Percentiles rank a stretch among this genome's conserved stretches.
Evolutionary conservation across 805 yeast genomes (phyloP).

Genomic region (Cyberlindnera lachancei): DNA sequence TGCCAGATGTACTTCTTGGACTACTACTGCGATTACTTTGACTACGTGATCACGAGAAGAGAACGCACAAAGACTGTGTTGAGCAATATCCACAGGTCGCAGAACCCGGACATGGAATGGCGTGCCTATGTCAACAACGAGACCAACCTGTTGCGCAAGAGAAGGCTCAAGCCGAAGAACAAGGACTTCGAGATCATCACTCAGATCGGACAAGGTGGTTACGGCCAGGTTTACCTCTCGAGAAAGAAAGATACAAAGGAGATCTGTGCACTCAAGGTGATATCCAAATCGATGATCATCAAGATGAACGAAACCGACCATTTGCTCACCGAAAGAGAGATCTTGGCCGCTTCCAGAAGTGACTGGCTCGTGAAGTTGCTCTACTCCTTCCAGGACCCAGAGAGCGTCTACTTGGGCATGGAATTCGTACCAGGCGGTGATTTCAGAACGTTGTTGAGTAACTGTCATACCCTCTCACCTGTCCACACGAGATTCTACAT

Average conservation of each 20-base stretch:
- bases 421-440: slow-evolving; percentile 99
- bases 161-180: slow-evolving; percentile 87
- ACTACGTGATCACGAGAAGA: slow-evolving; percentile 80
- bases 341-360: slow-evolving; percentile 88
- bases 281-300: slow-evolving; percentile 77
- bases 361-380: slow-evolving; percentile 93
- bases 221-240: slow-evolving; percentile 97
- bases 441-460: slow-evolving; percentile 86
- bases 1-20: slow-evolving; percentile 92
- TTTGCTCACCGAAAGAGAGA: slow-evolving; percentile 92
- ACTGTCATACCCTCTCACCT: slow-evolving; percentile 87
- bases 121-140: slow-evolving; percentile 76
- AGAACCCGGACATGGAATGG: slow-evolving; percentile 47
- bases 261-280: slow-evolving; percentile 88
- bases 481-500: slow-evolving; percentile 94
- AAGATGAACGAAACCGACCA: slow-evolving; percentile 94
- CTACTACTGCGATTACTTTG: slow-evolving; percentile 93
- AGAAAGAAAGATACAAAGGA: slow-evolving; percentile 90
- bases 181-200: slow-evolving; percentile 95
- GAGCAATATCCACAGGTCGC: slow-evolving; percentile 36
- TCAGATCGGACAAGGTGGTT: slow-evolving; percentile 99
- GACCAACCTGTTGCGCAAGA: slow-evolving; percentile 73
- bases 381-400: slow-evolving; percentile 92
- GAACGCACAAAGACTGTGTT: slow-evolving; percentile 72
- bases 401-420: slow-evolving; percentile 91